Percentiles rank a stretch among this genome's conserved stretches.
Conservation (phyloP, 176 grass and related monocot species). For the Luzula sylvatica region DNA sequence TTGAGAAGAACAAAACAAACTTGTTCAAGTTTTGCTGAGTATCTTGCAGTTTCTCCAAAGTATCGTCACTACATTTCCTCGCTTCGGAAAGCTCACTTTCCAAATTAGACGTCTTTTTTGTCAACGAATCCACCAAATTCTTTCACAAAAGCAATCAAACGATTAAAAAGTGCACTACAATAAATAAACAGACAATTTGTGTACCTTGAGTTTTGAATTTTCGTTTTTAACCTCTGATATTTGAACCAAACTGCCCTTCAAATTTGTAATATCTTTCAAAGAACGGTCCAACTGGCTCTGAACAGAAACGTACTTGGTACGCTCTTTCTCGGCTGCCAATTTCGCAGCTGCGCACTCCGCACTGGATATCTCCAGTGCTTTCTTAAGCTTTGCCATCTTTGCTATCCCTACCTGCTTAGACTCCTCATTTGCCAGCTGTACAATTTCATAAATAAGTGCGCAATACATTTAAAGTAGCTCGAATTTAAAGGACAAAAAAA, state of each 20-base stretch:
- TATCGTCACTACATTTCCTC: conserved; percentile 59
- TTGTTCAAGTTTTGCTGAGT: conserved; percentile 71
- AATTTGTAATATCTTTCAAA: conserved; percentile 42
- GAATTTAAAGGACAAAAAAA: background rate
- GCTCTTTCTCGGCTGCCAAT: conserved; percentile 42
- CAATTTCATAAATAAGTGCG: background rate
- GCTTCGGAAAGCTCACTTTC: conserved; percentile 62
- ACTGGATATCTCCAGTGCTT: conserved; percentile 49
- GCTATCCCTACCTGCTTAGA: conserved; percentile 48
- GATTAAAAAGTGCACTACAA: background rate
- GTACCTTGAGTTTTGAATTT: conserved; percentile 67
- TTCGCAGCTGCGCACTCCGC: conserved; percentile 45
- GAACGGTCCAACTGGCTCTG: conserved; percentile 47
- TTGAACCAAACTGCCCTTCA: conserved; percentile 41
- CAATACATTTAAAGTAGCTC: background rate
- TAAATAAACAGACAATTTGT: conserved; percentile 1
- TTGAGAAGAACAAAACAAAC: conserved; percentile 30
- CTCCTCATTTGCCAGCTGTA: conserved; percentile 64
- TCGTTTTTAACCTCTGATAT: conserved; percentile 55
- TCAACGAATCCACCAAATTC: conserved; percentile 66
- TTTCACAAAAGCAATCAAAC: conserved; percentile 31
- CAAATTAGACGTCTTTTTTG: conserved; percentile 53
- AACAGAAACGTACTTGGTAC: conserved; percentile 45
- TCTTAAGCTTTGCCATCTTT: conserved; percentile 68
- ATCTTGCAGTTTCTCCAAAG: conserved; percentile 77